These are phyloP conservation scores for Megacollybia marginata DNA, from an alignment of 768 basidiomycete genomes.

Conservation along the genomic window DNA sequence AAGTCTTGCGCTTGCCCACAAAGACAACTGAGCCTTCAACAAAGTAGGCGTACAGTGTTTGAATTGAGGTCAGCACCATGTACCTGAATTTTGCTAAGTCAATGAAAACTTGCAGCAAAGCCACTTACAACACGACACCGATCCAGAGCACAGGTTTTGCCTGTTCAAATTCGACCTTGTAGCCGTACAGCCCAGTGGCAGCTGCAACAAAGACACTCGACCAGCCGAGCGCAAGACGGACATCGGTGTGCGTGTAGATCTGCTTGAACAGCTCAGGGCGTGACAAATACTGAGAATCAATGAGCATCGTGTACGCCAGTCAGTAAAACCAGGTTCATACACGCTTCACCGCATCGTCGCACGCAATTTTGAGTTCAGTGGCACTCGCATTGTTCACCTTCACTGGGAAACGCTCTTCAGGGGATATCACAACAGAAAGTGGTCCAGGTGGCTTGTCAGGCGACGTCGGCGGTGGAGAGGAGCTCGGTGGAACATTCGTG, in stretches of 20 bases:
- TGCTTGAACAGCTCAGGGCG: conserved; percentile 80
- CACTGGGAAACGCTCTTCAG: conserved; percentile 43
- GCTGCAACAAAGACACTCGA: conserved; percentile 74
- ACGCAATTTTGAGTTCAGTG: conserved; percentile 60
- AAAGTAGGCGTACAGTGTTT: conserved; percentile 80
- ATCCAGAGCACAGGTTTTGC: conserved; percentile 75
- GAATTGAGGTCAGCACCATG: conserved; percentile 58
- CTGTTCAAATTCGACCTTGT: conserved; percentile 82
- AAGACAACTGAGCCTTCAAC: conserved; percentile 81
- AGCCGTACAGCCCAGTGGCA: conserved; percentile 79
- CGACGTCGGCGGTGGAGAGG: conserved; percentile 14
- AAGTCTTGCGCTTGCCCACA: conserved; percentile 83
- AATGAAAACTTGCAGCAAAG: conserved; percentile 1
- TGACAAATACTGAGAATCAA: conserved; percentile 60
- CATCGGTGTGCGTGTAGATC: conserved; percentile 82
- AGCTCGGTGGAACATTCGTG: neutral
- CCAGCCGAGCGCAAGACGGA: conserved; percentile 85
- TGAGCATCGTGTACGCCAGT: neutral
- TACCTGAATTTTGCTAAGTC: conserved; percentile 43
- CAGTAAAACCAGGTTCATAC: conserved; percentile 34
- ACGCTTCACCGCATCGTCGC: conserved; percentile 86
- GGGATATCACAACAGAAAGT: conserved; percentile 36
- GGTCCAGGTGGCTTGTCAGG: conserved; percentile 48
- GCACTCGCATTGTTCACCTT: conserved; percentile 54
- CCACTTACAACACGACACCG: conserved; percentile 69